Base-by-base conservation (phyloP, 1,139 yeast species). In the Nakaseomyces glabratus region DNA sequence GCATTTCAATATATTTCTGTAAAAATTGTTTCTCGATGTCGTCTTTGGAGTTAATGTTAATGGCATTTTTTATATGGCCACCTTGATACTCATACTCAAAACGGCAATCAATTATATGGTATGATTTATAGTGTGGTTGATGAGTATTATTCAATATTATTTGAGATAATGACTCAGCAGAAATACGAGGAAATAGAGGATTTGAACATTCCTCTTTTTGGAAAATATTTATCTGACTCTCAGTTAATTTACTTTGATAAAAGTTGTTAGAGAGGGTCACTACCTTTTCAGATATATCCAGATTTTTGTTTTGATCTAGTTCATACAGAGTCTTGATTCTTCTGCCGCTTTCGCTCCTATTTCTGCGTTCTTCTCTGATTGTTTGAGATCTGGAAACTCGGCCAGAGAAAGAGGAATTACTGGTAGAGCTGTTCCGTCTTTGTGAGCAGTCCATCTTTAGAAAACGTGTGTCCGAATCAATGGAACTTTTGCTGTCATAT, bases 31-130 rank as follows among this genome's bases (percentile, higher is more conserved):
- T 40, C 36, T 43, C 52, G 34, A 90, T 62, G 34, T 73, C 77
- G 39, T 72, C 73, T 46, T 81, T 79, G 31, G 81, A 71, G 28
- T 82, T 76, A 25, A 86, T 67, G 56, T 90, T 90, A 37, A 82
- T 51, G 9, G 98, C 94, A 31, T 82, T 78, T 29, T 68, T 71
- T 33, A 90, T 84, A 58, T 93, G 98, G 20, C 98, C 98, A 18
- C 98, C 97, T 24, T 71, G 68, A 57, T 63, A 93, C 59, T 90
- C 98, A 62, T 90, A 90, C 48, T 79, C 85, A 52, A 90, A 90
- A 34, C 98, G 71, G 55, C 97, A 86, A 60, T 90, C 98, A 10
- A 93, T 66, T 22, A 90, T 63, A 6, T 73, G 49, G 34, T 72
- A 65, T 24, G 76, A 73, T 45, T 77, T 78, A 54, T 79, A 88